Percentiles rank a stretch among this genome's conserved stretches.
These are phyloP conservation scores for Drechslerella coelobrocha DNA, from an alignment of 2,329 filamentous ascomycete species.

Conservation along the genomic window DNA sequence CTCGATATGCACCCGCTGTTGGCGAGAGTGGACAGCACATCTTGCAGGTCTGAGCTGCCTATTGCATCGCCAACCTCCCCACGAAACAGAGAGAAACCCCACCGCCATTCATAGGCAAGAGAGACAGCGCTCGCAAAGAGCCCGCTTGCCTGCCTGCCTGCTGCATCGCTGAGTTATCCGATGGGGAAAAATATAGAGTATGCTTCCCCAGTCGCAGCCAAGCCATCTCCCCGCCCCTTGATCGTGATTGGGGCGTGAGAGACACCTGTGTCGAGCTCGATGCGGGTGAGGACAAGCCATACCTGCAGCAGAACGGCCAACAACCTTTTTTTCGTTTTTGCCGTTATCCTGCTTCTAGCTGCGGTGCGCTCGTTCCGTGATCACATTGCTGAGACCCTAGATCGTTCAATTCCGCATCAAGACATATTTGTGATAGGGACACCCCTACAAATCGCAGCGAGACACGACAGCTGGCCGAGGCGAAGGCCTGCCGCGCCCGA, in stretches of 20 bases:
- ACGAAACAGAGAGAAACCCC: conserved; percentile 8
- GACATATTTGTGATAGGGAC: neutral
- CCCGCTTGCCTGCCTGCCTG: neutral
- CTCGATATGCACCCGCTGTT: neutral
- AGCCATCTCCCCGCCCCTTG: no score
- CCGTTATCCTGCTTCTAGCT: neutral
- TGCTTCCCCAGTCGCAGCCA: neutral
- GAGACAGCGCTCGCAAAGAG: no score
- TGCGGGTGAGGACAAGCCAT: no score
- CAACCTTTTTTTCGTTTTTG: no score
- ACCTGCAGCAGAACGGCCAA: no score
- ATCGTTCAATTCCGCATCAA: neutral
- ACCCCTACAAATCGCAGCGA: conserved; percentile 4
- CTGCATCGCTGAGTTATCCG: conserved; percentile 6
- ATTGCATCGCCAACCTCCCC: conserved; percentile 26
- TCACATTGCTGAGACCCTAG: neutral
- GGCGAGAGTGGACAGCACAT: conserved; percentile 37
- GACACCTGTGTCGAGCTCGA: neutral
- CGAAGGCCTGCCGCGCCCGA: neutral
- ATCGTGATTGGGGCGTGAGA: neutral
- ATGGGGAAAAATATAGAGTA: no score
- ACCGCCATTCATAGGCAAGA: neutral
- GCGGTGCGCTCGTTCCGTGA: neutral
- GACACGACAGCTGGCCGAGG: conserved; percentile 7
- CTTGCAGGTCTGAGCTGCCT: conserved; percentile 44